Percentiles rank a stretch among this genome's conserved stretches.
Evolutionary conservation across 2,329 filamentous ascomycete species (phyloP).

Genomic region (Hyphodiscus sp.): DNA sequence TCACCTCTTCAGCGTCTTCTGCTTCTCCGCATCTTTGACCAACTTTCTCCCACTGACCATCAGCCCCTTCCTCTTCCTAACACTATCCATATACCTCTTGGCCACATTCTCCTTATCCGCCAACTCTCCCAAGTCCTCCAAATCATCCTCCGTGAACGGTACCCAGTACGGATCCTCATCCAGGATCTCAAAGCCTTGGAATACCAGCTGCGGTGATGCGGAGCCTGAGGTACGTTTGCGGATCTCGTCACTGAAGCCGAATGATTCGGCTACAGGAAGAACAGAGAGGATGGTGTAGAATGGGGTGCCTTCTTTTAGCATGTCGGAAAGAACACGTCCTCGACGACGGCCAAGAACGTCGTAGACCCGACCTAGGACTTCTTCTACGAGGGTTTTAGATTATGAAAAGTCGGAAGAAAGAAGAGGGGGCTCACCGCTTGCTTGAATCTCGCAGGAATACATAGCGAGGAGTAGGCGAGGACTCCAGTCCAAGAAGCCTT

Average conservation of each 20-base stretch:
- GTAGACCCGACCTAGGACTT: constrained; percentile 93
- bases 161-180: constrained; percentile 98
- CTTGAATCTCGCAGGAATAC: constrained; percentile 97
- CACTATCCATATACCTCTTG: constrained; percentile 89
- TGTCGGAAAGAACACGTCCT: constrained; percentile 82
- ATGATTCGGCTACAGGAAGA: constrained; percentile 88
- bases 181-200: constrained; percentile 84
- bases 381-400: constrained; percentile 44
- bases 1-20: constrained; percentile 59
- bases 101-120: constrained; percentile 94
- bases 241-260: constrained; percentile 95
- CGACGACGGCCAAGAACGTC: constrained; percentile 93
- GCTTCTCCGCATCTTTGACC: constrained; percentile 89
- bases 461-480: constrained; percentile 93
- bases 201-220: constrained; percentile 87
- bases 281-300: constrained; percentile 91
- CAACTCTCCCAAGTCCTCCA: constrained; percentile 91
- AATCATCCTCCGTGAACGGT: constrained; percentile 88
- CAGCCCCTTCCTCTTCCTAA: constrained; percentile 80
- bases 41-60: constrained; percentile 70
- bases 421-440: constrained; percentile 59
- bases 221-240: constrained; percentile 87
- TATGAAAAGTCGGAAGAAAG: not conserved
- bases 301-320: constrained; percentile 88
- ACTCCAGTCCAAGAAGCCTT: constrained; percentile 91